Percentiles rank a stretch among this genome's conserved stretches.
Conservation (phyloP, 2,329 filamentous ascomycete genomes). For the Colletotrichum lentis region DNA sequence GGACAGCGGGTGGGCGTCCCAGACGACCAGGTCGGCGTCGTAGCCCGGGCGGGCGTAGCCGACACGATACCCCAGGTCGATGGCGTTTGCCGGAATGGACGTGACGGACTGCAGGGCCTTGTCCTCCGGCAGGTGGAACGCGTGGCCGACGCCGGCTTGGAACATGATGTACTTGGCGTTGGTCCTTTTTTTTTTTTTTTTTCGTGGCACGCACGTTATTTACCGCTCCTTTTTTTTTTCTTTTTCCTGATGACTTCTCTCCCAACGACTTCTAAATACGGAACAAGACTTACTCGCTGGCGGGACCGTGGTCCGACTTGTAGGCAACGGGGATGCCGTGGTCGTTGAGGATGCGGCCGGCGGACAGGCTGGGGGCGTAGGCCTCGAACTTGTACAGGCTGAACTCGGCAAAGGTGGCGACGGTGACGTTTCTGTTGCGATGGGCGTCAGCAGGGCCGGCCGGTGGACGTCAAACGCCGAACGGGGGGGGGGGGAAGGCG, state of each 20-base stretch:
- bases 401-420: conserved; percentile 55
- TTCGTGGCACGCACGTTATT: not conserved
- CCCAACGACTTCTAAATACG: not conserved
- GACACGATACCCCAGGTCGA: conserved; percentile 54
- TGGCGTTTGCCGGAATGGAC: conserved; percentile 54
- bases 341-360: conserved; percentile 51
- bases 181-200: conserved; percentile 29
- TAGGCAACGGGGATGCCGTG: conserved; percentile 53
- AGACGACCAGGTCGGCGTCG: conserved; percentile 60
- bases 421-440: conserved; percentile 47
- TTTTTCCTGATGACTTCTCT: too few relatives aligned
- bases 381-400: conserved; percentile 54
- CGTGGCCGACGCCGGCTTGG: conserved; percentile 52
- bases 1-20: conserved; percentile 57
- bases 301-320: conserved; percentile 52
- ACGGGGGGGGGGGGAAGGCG: too few relatives aligned
- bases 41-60: conserved; percentile 56
- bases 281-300: not conserved
- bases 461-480: too few relatives aligned
- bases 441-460: conserved; percentile 20
- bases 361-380: conserved; percentile 52
- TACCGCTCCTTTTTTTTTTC: not conserved
- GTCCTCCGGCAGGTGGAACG: conserved; percentile 52
- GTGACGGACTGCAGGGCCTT: conserved; percentile 56
- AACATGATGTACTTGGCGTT: conserved; percentile 54